These are phyloP conservation scores for Endotrypanum monterogeii DNA, from an alignment of 208 protist genomes.

Conservation along the genomic window DNA sequence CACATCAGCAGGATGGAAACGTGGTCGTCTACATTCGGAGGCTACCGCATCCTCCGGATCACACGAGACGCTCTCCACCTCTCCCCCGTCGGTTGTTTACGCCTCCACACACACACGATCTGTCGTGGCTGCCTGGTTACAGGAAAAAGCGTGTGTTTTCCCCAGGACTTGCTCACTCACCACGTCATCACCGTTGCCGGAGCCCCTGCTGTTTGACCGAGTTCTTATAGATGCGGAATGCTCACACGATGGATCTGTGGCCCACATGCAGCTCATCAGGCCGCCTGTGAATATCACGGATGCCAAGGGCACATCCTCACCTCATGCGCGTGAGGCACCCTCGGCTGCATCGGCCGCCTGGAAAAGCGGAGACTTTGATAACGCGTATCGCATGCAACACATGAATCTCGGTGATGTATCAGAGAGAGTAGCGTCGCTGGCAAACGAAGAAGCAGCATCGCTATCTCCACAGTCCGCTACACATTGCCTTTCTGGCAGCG, in stretches of 20 bases:
- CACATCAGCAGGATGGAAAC: slow-evolving; percentile 8
- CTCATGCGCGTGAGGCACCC: neutral
- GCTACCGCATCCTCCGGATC: neutral
- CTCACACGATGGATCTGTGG: slow-evolving; percentile 88
- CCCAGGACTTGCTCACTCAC: neutral
- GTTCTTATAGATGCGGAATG: slow-evolving; percentile 92
- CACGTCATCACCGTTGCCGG: neutral
- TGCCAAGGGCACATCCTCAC: neutral
- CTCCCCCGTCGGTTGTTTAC: slow-evolving; percentile 17
- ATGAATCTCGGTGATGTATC: slow-evolving; percentile 22
- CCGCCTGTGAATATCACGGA: neutral
- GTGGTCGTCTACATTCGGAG: neutral
- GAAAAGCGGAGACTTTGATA: slow-evolving; percentile 47
- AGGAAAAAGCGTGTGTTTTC: neutral
- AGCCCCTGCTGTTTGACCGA: slow-evolving; percentile 58
- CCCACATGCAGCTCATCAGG: slow-evolving; percentile 54
- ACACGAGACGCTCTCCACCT: neutral
- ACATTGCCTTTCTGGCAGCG: neutral
- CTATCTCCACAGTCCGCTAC: neutral
- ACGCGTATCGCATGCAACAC: slow-evolving; percentile 66
- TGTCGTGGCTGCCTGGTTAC: neutral
- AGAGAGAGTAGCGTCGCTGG: neutral
- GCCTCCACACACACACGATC: slow-evolving; percentile 14
- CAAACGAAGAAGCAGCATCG: neutral
- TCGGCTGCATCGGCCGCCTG: slow-evolving; percentile 1